A percentile compares a stretch with the other conserved stretches of the same genome.
Evolutionary conservation across 139 green algal species (phyloP).

Genomic region (Chloropicon primus): DNA sequence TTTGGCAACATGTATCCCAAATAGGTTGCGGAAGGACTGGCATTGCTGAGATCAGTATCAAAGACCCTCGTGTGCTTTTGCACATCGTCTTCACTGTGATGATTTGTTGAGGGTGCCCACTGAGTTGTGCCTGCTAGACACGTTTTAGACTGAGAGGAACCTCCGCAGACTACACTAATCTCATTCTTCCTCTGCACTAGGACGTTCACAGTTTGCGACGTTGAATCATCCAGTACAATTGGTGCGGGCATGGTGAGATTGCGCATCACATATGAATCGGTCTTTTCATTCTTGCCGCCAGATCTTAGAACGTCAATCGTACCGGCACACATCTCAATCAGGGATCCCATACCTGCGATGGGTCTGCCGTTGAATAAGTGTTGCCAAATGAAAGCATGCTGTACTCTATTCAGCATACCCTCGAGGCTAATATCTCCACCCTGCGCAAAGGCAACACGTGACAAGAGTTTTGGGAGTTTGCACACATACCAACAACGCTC

Average conservation of each 20-base stretch:
- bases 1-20: neutral
- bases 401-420: neutral
- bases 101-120: neutral
- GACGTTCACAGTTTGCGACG: neutral
- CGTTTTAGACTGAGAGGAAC: neutral
- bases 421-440: neutral
- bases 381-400: neutral
- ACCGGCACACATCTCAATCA: neutral
- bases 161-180: neutral
- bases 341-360: neutral
- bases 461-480: neutral
- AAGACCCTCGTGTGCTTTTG: neutral
- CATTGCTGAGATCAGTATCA: neutral
- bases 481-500: neutral
- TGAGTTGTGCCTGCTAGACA: neutral
- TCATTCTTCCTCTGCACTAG: neutral
- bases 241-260: neutral
- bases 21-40: neutral
- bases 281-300: neutral
- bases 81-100: neutral
- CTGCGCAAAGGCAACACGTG: neutral
- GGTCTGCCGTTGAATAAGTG: neutral
- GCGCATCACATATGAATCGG: neutral
- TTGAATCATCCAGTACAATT: neutral
- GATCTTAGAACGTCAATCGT: neutral